phyloP scores from a whole-genome alignment of 164 flowering plant species.

The Houttuynia cordata region DNA sequence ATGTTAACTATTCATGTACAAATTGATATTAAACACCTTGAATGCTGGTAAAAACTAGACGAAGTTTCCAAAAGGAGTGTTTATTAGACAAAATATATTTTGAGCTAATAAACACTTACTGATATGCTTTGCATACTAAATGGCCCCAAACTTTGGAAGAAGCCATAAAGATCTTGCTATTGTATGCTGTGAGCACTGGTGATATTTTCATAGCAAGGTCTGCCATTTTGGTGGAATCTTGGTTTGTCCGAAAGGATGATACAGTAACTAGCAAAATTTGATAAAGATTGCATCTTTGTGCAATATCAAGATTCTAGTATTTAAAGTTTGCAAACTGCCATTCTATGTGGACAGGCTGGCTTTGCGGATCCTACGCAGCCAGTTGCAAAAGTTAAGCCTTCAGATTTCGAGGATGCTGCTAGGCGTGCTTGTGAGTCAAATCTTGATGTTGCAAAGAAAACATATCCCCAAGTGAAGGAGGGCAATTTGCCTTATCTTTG shows the following conservation, averaged over 20 bases:
- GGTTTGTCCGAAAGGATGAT: neutral
- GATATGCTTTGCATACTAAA: neutral
- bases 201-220: too few species aligned
- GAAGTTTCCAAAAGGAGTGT: neutral
- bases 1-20: slow-evolving; percentile 3
- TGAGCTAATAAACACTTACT: neutral
- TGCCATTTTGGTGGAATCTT: too few species aligned
- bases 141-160: neutral
- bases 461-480: slow-evolving; percentile 15
- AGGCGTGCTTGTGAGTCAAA: slow-evolving; percentile 30
- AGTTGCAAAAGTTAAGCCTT: slow-evolving; percentile 35
- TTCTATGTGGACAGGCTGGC: slow-evolving; percentile 45
- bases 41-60: neutral
- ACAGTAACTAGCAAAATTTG: neutral
- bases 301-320: too few species aligned
- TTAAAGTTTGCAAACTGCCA: neutral
- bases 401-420: slow-evolving; percentile 39
- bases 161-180: neutral
- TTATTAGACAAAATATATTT: neutral
- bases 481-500: slow-evolving; percentile 37
- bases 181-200: too few species aligned
- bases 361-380: slow-evolving; percentile 26
- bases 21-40: neutral
- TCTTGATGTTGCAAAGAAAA: slow-evolving; percentile 25
- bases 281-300: neutral